Evolutionary conservation across 768 basidiomycete species (phyloP).

Genomic region (Xerocomellus chrysenteron): DNA sequence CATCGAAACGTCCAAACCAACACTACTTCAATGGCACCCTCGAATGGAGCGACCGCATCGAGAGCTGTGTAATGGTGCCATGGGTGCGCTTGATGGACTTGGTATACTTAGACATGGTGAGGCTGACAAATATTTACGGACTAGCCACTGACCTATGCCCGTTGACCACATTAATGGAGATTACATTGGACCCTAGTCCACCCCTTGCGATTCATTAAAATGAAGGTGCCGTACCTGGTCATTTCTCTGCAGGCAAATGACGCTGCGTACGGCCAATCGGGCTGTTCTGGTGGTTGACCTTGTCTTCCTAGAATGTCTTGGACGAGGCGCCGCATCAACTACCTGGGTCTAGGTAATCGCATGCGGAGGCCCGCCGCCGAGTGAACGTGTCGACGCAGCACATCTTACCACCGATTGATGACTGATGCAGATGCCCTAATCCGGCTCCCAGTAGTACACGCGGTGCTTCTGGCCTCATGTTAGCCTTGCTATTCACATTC

Average conservation of each 20-base stretch:
- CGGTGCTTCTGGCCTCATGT: conserved; percentile 32
- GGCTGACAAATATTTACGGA: conserved; percentile 25
- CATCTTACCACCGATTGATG: conserved; percentile 10
- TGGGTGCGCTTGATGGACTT: conserved; percentile 13
- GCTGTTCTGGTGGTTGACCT: conserved; percentile 7
- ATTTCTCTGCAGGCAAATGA: conserved; percentile 11
- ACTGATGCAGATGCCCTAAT: conserved; percentile 11
- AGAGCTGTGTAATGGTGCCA: conserved; percentile 13
- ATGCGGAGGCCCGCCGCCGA: conserved; percentile 12
- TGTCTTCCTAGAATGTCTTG: conserved; percentile 14
- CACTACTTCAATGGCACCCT: conserved; percentile 9
- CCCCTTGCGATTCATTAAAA: conserved; percentile 18
- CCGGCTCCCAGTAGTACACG: conserved; percentile 14
- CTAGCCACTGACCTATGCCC: conserved; percentile 15
- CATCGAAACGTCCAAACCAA: conserved; percentile 4
- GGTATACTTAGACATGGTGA: conserved; percentile 9
- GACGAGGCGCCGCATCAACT: conserved; percentile 2
- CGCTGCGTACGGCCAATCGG: conserved; percentile 8
- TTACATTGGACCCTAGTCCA: conserved; percentile 22
- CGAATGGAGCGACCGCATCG: conserved; percentile 6
- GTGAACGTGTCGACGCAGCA: conserved; percentile 18
- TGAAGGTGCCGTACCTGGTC: conserved; percentile 17
- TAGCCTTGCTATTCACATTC: conserved; percentile 27
- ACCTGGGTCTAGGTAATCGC: conserved; percentile 14
- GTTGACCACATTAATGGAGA: conserved; percentile 17